Evolutionary conservation across 345 rosid species (phyloP).

Genomic region (Populus nigra): DNA sequence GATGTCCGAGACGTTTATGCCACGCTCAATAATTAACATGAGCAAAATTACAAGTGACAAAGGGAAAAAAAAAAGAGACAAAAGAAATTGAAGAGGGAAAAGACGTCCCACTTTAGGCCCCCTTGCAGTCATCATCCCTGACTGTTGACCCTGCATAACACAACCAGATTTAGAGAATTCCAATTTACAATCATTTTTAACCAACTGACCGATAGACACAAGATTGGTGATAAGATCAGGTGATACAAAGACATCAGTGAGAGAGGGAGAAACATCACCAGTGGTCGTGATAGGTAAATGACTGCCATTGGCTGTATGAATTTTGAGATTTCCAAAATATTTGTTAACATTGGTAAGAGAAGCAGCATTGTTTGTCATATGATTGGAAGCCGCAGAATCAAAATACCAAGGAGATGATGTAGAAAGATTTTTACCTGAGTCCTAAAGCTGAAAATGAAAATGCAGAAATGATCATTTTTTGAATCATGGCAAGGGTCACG

Average conservation of each 20-base stretch:
- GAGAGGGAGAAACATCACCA: background rate
- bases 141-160: slow-evolving; percentile 4
- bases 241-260: background rate
- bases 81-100: background rate
- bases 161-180: background rate
- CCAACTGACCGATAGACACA: background rate
- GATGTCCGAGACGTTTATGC: background rate
- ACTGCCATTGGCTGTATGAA: background rate
- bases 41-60: background rate
- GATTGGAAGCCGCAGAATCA: background rate
- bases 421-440: background rate
- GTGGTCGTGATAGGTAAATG: background rate
- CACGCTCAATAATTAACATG: background rate
- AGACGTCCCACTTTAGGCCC: background rate
- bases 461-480: slow-evolving; percentile 11
- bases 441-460: slow-evolving; percentile 2
- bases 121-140: background rate
- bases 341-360: background rate
- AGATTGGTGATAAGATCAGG: background rate
- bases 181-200: background rate
- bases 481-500: background rate
- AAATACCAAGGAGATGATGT: background rate
- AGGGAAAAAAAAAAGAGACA: background rate
- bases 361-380: background rate
- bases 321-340: background rate